These are phyloP conservation scores for Mercurialis annua DNA, from an alignment of 345 rosid genomes.

Conservation along the genomic window DNA sequence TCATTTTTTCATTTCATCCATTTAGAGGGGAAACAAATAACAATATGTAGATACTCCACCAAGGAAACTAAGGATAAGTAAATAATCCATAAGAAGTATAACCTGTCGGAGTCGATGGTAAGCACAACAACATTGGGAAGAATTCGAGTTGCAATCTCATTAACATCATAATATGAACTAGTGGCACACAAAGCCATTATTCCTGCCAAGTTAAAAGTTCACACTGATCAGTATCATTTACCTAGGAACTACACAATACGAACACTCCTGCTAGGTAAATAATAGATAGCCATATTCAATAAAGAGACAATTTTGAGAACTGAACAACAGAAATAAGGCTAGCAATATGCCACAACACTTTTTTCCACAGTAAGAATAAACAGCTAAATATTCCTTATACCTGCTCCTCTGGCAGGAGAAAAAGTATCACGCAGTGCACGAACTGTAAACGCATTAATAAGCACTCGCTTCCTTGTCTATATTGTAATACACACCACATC, in stretches of 20 bases:
- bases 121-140: slow-evolving; percentile 87
- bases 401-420: slow-evolving; percentile 99
- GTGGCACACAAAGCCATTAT: slow-evolving; percentile 96
- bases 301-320: not conserved
- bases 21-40: slow-evolving; percentile 2
- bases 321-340: not conserved
- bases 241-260: not conserved
- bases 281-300: slow-evolving; percentile 1
- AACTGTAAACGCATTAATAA: slow-evolving; percentile 96
- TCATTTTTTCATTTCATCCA: slow-evolving; percentile 2
- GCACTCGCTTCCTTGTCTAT: slow-evolving; percentile 93
- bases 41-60: not conserved
- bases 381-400: slow-evolving; percentile 35
- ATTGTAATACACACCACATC: slow-evolving; percentile 16
- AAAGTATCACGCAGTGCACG: slow-evolving; percentile 97
- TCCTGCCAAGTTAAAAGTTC: slow-evolving; percentile 46
- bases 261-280: slow-evolving; percentile 4
- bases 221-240: slow-evolving; percentile 6
- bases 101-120: slow-evolving; percentile 96
- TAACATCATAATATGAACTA: slow-evolving; percentile 76
- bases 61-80: slow-evolving; percentile 2
- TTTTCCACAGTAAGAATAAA: slow-evolving; percentile 2
- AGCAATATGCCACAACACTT: not conserved
- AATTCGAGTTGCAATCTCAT: slow-evolving; percentile 89
- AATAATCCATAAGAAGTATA: slow-evolving; percentile 12